These are phyloP conservation scores for Diutina siamensis DNA, from an alignment of 1,139 yeast species.

Conservation along the genomic window DNA sequence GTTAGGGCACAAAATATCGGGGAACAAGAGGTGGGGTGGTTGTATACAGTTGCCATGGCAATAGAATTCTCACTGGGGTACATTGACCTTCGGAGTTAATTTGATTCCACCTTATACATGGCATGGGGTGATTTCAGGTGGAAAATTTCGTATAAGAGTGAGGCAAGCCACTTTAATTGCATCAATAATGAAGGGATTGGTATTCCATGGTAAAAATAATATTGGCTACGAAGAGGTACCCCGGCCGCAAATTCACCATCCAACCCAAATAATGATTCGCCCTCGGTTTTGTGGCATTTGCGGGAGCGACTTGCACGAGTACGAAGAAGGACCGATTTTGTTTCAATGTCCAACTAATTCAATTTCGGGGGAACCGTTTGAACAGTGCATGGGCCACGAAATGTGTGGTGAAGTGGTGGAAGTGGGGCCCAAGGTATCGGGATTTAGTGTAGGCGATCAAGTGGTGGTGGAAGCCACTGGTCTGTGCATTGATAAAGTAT, in stretches of 20 bases:
- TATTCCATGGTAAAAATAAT: constrained; percentile 39
- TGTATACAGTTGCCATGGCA: no score
- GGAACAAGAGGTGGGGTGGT: no score
- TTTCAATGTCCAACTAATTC: neutral
- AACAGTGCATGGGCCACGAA: constrained; percentile 4
- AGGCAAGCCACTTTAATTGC: no score
- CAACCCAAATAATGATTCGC: neutral
- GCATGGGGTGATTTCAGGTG: no score
- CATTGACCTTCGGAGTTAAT: no score
- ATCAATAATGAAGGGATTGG: constrained; percentile 47
- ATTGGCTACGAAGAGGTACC: constrained; percentile 19
- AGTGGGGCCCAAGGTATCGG: neutral
- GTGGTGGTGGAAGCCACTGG: constrained; percentile 5
- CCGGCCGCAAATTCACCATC: neutral
- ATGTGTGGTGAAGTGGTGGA: constrained; percentile 3
- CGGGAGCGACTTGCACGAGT: constrained; percentile 4
- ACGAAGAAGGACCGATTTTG: constrained; percentile 3
- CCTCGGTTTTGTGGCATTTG: constrained; percentile 1
- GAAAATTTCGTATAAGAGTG: no score
- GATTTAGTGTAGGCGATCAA: neutral
- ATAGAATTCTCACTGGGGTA: no score
- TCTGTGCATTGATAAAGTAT: neutral
- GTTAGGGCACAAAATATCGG: no score
- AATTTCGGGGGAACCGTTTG: neutral
- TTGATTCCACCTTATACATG: no score